A percentile compares a stretch with the other conserved stretches of the same genome.
Evolutionary conservation across 345 rosid genomes (phyloP).

Genomic region (Hevea brasiliensis): DNA sequence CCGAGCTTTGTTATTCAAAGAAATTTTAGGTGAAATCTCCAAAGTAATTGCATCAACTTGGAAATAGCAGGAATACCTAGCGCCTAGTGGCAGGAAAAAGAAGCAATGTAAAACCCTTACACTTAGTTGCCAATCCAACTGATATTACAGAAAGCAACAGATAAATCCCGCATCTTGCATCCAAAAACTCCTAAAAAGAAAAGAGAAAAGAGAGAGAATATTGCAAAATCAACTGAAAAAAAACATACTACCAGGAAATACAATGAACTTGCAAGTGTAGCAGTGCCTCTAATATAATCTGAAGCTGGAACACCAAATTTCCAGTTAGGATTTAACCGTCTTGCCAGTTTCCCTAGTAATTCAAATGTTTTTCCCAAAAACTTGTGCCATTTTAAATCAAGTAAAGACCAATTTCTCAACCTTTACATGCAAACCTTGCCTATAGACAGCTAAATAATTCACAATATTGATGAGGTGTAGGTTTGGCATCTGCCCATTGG

Average conservation of each 20-base stretch:
- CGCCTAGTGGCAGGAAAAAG: slow-evolving; percentile 50
- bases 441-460: slow-evolving; percentile 80
- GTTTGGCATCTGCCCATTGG: slow-evolving; percentile 98
- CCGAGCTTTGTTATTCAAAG: slow-evolving; percentile 43
- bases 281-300: slow-evolving; percentile 81
- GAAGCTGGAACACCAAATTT: slow-evolving; percentile 72
- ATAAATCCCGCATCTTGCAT: not conserved
- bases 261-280: slow-evolving; percentile 86
- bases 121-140: not conserved
- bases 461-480: slow-evolving; percentile 90
- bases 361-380: slow-evolving; percentile 63
- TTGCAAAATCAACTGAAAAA: not conserved
- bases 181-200: not conserved
- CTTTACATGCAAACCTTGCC: slow-evolving; percentile 78
- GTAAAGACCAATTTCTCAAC: slow-evolving; percentile 65
- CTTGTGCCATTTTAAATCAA: slow-evolving; percentile 55
- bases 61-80: slow-evolving; percentile 88
- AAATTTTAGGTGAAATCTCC: slow-evolving; percentile 65
- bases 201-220: not conserved
- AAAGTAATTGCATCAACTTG: slow-evolving; percentile 95
- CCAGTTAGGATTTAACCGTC: slow-evolving; percentile 62
- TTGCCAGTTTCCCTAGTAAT: slow-evolving; percentile 55
- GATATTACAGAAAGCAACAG: not conserved
- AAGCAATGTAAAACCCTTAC: not conserved
- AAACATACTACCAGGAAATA: slow-evolving; percentile 65